Base-by-base conservation (phyloP, 75 land plant genomes). In the Pinus albicaulis region DNA sequence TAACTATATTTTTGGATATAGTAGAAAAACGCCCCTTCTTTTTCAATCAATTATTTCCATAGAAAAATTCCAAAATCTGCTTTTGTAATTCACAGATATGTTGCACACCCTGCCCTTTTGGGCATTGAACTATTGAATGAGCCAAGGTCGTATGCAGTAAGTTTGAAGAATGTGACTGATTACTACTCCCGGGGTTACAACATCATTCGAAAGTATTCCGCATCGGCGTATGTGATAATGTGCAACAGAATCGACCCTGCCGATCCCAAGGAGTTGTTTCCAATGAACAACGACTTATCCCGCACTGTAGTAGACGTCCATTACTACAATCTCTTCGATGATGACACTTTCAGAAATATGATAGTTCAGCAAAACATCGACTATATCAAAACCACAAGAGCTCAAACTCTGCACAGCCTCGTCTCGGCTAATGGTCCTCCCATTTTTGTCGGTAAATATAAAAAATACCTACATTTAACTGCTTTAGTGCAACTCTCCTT, bases 291-390 rank as follows among this genome's bases (percentile, higher is more conserved):
- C 28, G 83, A 82, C 26, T 56, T 80, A 44, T 52, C 20, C 1
- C 59, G 80, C 58, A 69, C 85, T 0, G 89, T 87, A 55, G 73
- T 93, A 10, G 96, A 93, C 41, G 83, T 93, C 4, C 96, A 93
- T 71, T 89, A 83, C 83, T 93, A 93, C 84, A 93, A 91, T 61
- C 79, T 91, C 3, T 93, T 84, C 77, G 48, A 73, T 0, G 52
- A 60, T 7, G 15, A 53, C 11, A 61, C 56, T 20, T 87, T 91
- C 75, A 56, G 75, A 38, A 52, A 71, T 69, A 76, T 86, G 86
- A 79, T 86, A 7, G 84, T 84, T 74, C 83, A 91, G 75, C 82
- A 89, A 62, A 91, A 93, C 72, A 89, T 93, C 22, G 90, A 91
- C 74, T 91, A 61, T 55, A 55, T 91, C 48, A 3, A 75, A 76